Base-by-base conservation (phyloP, 768 basidiomycete genomes). In the Suillus cothurnatus region DNA sequence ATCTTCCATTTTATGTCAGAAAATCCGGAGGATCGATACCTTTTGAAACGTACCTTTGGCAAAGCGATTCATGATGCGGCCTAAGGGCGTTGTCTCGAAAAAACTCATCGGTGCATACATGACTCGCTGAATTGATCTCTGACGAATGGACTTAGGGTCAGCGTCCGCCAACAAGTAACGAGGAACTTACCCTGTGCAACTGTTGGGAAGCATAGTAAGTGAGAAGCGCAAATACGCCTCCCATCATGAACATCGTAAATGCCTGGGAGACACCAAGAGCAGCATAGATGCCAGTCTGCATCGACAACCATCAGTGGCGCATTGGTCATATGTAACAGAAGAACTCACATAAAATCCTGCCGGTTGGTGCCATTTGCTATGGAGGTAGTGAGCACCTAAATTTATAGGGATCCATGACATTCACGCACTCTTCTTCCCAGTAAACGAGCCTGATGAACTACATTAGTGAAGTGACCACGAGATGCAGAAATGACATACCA, bases 11-110 rank as follows among this genome's bases (percentile, higher is more conserved):
- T 21, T 28, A 14, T 17, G 31, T 67, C 39, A 65, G 45, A 39
- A 38, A 63, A 58, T 56, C 1, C 21, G 2, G 6, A 12, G 6
- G 19, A n/a, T 34, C 21, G 21, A 56, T 7, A 56, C 32, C 21
- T n/a, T 56, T n/a, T n/a, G 2, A n/a, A 38, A 63, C 63, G 68
- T 71, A 84, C 88, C 88, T 80, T 94, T 94, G 1, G 92, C 88
- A 74, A 97, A 94, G 19, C 94, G 87, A 74, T 95, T 95, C 86
- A 94, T 90, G 67, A 97, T 92, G 14, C 93, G 87, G 19, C 95
- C 95, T 28, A 93, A 82, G 7, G 92, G 93, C 83, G 91, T 93
- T 2, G 90, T 94, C 72, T 96, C 95, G 72, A 94, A 96, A 80
- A 94, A 95, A 8, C 87, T 88, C 89, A 93, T 94, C 0, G 94